Base-by-base conservation (phyloP, 371 early-diverging fungal species). In the Rhizopus sp. region DNA sequence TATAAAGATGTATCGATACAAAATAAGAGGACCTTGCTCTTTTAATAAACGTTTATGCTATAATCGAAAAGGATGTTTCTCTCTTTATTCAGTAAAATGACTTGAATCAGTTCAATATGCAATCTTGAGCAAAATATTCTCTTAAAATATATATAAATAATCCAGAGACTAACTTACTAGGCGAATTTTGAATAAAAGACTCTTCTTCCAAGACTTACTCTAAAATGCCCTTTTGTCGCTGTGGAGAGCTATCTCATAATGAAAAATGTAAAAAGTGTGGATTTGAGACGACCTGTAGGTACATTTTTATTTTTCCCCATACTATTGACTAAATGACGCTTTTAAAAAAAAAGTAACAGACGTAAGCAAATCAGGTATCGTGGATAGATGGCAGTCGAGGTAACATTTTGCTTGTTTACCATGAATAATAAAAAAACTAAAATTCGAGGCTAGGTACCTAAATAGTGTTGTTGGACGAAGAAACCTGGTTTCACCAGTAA, bases 201-300 rank as follows among this genome's bases (percentile, higher is more conserved):
- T 23, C 23, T 23, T 23, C 23, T 23, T 23, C 23, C 23, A 23
- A 23, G 23, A 23, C 23, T 50, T 42, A 42, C n/a, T 32, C 6
- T n/a, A 55, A 37, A 44, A 76, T 76, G 77, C 57, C 69, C 31
- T 72, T 60, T 52, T 76, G 77, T 63, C 58, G 64, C 9, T 76
- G 77, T 49, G 77, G 77, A n/a, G 73, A 76, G 58, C 39, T 73
- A 12, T 57, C 61, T 45, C 46, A 57, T 30, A 50, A 57, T 44
- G 60, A 68, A 23, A 64, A 59, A 53, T 75, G 76, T 39, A 57
- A 29, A 5, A 66, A 64, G 52, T 76, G 76, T 53, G 73, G 73
- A 32, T 62, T 41, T 29, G 9, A 53, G 16, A 45, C 64, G 3
- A 35, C 39, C 48, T 47, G 72, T 72, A 68, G 46, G 49, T 35